phyloP scores from a whole-genome alignment of 2,329 filamentous ascomycete genomes.

The Lachnum nothofagi region DNA sequence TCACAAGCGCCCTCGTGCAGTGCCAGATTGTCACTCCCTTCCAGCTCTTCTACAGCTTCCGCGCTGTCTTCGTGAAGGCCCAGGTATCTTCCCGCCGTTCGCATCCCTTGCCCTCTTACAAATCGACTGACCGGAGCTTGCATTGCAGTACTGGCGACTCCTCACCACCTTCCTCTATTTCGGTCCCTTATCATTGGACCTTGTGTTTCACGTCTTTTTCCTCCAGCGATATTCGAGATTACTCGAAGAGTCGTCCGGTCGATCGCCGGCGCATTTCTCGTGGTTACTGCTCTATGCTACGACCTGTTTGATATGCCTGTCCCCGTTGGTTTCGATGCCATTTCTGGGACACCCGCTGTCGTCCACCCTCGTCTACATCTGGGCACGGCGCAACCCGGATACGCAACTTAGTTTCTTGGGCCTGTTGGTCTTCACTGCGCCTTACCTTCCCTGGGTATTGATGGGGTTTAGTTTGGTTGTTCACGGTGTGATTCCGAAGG shows the following conservation, averaged over 20 bases:
- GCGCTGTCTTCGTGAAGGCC: conserved; percentile 82
- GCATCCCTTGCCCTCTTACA: background rate
- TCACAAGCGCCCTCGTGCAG: conserved; percentile 84
- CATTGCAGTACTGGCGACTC: conserved; percentile 89
- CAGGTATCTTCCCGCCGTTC: conserved; percentile 58
- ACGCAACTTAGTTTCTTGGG: conserved; percentile 85
- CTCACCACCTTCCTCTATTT: conserved; percentile 96
- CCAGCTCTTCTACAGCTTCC: conserved; percentile 94
- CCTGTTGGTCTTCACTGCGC: conserved; percentile 83
- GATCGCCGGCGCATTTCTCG: conserved; percentile 86
- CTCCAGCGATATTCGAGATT: conserved; percentile 92
- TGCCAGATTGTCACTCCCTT: conserved; percentile 89
- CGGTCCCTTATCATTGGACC: conserved; percentile 85
- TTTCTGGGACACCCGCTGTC: conserved; percentile 93
- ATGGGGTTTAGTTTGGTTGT: conserved; percentile 90
- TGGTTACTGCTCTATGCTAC: conserved; percentile 89
- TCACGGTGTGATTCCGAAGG: conserved; percentile 83
- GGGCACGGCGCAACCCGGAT: conserved; percentile 91
- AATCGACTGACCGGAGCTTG: background rate
- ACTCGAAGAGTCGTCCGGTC: conserved; percentile 88
- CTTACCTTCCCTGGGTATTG: conserved; percentile 92
- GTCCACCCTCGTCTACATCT: conserved; percentile 94
- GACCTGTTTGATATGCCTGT: conserved; percentile 71
- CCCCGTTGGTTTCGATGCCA: conserved; percentile 82
- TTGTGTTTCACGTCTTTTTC: conserved; percentile 98